These are phyloP conservation scores for Dalechampia spathulata DNA, from an alignment of 441 rosid genomes.

Conservation along the genomic window DNA sequence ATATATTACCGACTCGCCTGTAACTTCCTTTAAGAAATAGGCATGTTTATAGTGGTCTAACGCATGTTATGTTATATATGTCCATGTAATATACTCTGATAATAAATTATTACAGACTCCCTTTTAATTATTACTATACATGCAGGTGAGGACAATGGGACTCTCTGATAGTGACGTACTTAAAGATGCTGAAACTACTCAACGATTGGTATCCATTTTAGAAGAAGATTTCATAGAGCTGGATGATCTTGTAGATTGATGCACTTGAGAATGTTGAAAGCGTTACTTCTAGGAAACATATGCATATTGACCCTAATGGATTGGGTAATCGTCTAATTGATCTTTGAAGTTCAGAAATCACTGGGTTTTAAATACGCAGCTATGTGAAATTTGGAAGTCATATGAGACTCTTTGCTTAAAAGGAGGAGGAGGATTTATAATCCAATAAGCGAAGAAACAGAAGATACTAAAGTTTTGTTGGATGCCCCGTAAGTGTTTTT, in stretches of 20 bases:
- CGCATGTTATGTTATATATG: no score
- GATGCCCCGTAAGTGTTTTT: no score
- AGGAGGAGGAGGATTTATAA: conserved; percentile 3
- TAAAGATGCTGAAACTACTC: conserved; percentile 13
- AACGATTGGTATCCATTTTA: conserved; percentile 21
- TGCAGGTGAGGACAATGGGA: conserved; percentile 30
- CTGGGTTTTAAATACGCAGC: conserved; percentile 7
- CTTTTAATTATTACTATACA: conserved; percentile 5
- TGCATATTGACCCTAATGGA: conserved; percentile 7
- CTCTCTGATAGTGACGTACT: conserved; percentile 9
- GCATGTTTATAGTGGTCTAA: no score
- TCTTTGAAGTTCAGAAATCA: conserved; percentile 7
- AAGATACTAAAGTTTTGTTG: conserved; percentile 4
- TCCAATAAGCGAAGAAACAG: conserved; percentile 4
- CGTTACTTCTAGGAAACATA: conserved; percentile 3
- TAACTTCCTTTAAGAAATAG: no score
- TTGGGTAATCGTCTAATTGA: conserved; percentile 7
- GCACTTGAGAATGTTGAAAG: no score
- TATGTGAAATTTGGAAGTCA: no score
- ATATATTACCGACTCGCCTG: no score
- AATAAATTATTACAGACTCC: no score
- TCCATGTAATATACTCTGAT: neutral
- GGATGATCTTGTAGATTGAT: conserved; percentile 33
- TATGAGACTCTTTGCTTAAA: neutral
- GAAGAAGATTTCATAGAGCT: conserved; percentile 43